These are phyloP conservation scores for Meira miltonrushii DNA, from an alignment of 1,284 basidiomycete species.

Conservation along the genomic window DNA sequence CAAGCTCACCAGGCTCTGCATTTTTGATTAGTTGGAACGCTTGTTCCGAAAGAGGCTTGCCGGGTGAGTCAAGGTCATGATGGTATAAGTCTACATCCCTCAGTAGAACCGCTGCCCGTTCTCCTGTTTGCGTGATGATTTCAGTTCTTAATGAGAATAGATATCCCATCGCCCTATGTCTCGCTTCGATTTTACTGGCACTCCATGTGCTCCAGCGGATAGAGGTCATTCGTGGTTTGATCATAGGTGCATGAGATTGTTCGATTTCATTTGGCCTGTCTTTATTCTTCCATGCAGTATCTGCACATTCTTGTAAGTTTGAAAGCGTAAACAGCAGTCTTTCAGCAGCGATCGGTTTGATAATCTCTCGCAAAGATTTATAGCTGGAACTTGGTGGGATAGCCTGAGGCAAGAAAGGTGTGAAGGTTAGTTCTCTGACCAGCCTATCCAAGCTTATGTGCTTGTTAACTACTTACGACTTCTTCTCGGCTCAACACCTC, in stretches of 20 bases:
- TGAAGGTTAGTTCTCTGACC: slow-evolving; percentile 44
- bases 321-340: slow-evolving; percentile 68
- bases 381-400: slow-evolving; percentile 59
- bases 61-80: slow-evolving; percentile 2
- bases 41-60: not conserved
- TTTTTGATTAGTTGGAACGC: too few relatives aligned
- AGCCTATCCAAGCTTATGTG: not conserved
- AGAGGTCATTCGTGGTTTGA: slow-evolving; percentile 18
- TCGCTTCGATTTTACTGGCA: slow-evolving; percentile 30
- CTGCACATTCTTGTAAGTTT: slow-evolving; percentile 60
- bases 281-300: slow-evolving; percentile 40
- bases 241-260: slow-evolving; percentile 31
- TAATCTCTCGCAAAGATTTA: slow-evolving; percentile 59
- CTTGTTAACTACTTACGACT: not conserved
- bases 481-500: slow-evolving; percentile 13
- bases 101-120: not conserved
- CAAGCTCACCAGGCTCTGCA: too few relatives aligned
- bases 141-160: slow-evolving; percentile 3
- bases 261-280: slow-evolving; percentile 9
- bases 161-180: slow-evolving; percentile 33
- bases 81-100: too few relatives aligned
- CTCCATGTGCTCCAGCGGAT: slow-evolving; percentile 30
- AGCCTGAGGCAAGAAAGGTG: too few relatives aligned
- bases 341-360: slow-evolving; percentile 66
- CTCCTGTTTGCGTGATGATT: not conserved